These are phyloP conservation scores for Saccharomyces hybrid DNA, from an alignment of 1,139 yeast genomes.

Conservation along the genomic window DNA sequence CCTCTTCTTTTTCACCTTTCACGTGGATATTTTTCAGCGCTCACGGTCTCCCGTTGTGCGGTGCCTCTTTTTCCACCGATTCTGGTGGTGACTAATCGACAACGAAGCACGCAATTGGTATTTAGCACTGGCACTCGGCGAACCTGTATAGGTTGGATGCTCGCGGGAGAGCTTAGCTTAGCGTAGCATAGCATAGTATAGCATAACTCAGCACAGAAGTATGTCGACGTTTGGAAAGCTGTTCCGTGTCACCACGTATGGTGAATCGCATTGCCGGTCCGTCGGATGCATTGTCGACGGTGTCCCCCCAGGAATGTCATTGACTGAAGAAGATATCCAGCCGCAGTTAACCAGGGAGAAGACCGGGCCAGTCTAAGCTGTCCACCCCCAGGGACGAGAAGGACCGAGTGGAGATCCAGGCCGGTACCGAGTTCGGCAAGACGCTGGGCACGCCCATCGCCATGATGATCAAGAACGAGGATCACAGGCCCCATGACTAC, in stretches of 20 bases:
- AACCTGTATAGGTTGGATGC: background rate
- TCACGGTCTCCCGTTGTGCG: background rate
- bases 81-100: background rate
- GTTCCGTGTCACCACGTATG: slow-evolving; percentile 84
- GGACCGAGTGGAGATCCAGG: slow-evolving; percentile 84
- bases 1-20: background rate
- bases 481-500: slow-evolving; percentile 94
- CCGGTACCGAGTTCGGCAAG: slow-evolving; percentile 86
- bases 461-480: slow-evolving; percentile 86
- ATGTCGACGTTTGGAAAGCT: slow-evolving; percentile 62
- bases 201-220: background rate
- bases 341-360: slow-evolving; percentile 94
- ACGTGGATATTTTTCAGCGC: background rate
- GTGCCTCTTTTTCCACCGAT: background rate
- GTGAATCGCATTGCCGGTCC: slow-evolving; percentile 96
- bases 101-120: background rate
- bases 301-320: slow-evolving; percentile 87
- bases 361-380: slow-evolving; percentile 92
- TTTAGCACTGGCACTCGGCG: background rate
- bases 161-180: background rate
- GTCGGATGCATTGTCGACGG: slow-evolving; percentile 99
- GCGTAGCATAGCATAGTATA: background rate
- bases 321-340: slow-evolving; percentile 82
- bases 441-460: slow-evolving; percentile 95
- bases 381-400: slow-evolving; percentile 95